phyloP scores from a whole-genome alignment of 2,329 filamentous ascomycete species.

The Cercospora brassicicola region DNA sequence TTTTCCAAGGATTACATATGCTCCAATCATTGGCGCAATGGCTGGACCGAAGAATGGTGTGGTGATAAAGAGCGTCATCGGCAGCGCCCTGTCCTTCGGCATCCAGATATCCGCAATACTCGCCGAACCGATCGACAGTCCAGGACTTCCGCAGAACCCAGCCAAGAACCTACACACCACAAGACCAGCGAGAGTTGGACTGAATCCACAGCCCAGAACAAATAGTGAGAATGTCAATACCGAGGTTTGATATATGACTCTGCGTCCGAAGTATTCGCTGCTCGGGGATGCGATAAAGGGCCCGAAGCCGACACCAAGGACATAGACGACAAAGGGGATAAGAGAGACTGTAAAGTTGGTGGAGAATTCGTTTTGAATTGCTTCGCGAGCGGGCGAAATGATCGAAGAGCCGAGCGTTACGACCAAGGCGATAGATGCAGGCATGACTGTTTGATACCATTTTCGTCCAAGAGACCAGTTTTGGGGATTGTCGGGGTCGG shows the following conservation, averaged over 20 bases:
- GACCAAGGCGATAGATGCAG: not conserved
- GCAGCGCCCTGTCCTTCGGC: not conserved
- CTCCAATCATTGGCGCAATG: not conserved
- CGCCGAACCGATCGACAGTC: not conserved
- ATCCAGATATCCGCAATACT: not conserved
- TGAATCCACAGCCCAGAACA: not conserved
- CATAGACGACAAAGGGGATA: not conserved
- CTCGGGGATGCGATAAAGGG: not conserved
- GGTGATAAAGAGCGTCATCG: not conserved
- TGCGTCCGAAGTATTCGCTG: not conserved
- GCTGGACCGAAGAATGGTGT: not conserved
- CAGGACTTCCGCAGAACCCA: not conserved
- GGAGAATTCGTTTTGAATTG: not conserved
- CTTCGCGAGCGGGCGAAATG: not conserved
- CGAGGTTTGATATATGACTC: not conserved
- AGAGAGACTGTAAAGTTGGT: not conserved
- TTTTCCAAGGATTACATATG: not conserved
- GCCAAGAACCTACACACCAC: not conserved
- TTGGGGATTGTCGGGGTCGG: not conserved
- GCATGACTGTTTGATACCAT: not conserved
- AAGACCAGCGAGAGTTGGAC: not conserved
- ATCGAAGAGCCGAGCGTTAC: not conserved
- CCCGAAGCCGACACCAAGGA: not conserved
- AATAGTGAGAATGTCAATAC: not conserved
- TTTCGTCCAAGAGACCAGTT: not conserved